Conservation (phyloP, 768 basidiomycete genomes). For the Leucocoprinus birnbaumii region DNA sequence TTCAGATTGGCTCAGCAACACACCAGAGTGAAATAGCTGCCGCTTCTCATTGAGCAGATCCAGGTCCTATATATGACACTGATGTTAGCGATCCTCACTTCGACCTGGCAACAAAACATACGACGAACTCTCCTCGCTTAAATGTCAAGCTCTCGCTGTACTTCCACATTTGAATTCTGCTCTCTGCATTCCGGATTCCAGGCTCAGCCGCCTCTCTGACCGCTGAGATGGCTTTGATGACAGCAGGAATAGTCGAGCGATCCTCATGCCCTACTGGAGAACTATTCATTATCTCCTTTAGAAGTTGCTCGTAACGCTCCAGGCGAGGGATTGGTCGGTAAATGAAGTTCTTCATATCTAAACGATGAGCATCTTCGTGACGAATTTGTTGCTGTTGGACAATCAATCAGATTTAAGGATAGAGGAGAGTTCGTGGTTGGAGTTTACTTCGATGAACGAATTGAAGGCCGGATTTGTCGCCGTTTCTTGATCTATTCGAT, state of each 20-base stretch:
- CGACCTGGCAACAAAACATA: constrained; percentile 16
- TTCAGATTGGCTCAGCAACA: constrained; percentile 80
- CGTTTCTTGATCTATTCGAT: constrained; percentile 86
- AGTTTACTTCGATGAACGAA: constrained; percentile 73
- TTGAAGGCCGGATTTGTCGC: constrained; percentile 79
- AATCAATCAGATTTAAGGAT: not conserved
- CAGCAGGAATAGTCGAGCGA: constrained; percentile 74
- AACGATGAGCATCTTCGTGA: constrained; percentile 73
- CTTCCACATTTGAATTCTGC: constrained; percentile 88
- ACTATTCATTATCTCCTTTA: constrained; percentile 78
- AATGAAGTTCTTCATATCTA: constrained; percentile 93
- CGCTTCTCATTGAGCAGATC: constrained; percentile 85
- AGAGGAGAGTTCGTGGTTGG: no score
- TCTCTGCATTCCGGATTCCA: constrained; percentile 80
- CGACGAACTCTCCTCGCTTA: constrained; percentile 73
- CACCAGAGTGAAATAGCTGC: constrained; percentile 80
- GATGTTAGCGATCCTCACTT: not conserved
- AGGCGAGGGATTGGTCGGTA: constrained; percentile 89
- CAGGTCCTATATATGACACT: constrained; percentile 56
- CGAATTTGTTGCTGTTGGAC: constrained; percentile 25
- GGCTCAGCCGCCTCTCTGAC: constrained; percentile 87
- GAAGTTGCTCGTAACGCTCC: constrained; percentile 82
- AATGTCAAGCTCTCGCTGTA: constrained; percentile 79
- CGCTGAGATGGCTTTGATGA: constrained; percentile 83
- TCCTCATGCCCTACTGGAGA: constrained; percentile 79